Evolutionary conservation across 257 asterid species (phyloP), one percentile per base, ranked within the genome.

Genomic region (Nicotiana tomentosiformis): DNA sequence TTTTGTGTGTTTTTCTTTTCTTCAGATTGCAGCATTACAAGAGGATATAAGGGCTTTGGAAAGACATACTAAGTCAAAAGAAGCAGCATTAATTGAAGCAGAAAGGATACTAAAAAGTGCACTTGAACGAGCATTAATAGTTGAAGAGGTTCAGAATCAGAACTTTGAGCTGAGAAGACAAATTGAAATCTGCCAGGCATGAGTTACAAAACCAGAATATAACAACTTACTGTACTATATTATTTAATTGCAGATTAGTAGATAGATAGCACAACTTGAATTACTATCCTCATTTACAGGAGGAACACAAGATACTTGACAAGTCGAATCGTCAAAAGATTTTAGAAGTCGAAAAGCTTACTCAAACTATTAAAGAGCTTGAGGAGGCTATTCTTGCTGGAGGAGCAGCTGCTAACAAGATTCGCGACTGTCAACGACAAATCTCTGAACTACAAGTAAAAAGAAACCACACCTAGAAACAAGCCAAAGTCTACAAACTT

Each of bases 351-450:
- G 97, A 93, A 90, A 95, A 88, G 89, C 95, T 95, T 69, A 91
- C 92, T 87, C 93, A 89, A 88, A 93, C 97, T 62, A 91, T 95
- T 81, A 51, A 33, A 37, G 98, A 93, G 83, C 99, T 95, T 51
- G 98, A 95, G 89, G 97, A 93, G 88, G 94, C 94, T 84, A 86
- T 95, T 82, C 97, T 95, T 83, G 92, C 95, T 66, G 97, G 97
- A 79, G 99, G 98, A 58, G 93, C 90, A 67, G 91, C 93, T 30
- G 98, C 98, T 80, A 95, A 95, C 85, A 86, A 89, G 26, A 85
- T 93, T 64, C 95, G 94, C 18, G 93, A 93, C 65, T 91, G 88
- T 83, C 88, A 82, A 78, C 85, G 99, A 17, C 97, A 88, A 86
- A 90, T 91, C 67, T 90, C 93, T 35, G 93, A 93, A 87, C 84